phyloP scores from a whole-genome alignment of 805 yeast genomes.

The Yarrowia sp. region DNA sequence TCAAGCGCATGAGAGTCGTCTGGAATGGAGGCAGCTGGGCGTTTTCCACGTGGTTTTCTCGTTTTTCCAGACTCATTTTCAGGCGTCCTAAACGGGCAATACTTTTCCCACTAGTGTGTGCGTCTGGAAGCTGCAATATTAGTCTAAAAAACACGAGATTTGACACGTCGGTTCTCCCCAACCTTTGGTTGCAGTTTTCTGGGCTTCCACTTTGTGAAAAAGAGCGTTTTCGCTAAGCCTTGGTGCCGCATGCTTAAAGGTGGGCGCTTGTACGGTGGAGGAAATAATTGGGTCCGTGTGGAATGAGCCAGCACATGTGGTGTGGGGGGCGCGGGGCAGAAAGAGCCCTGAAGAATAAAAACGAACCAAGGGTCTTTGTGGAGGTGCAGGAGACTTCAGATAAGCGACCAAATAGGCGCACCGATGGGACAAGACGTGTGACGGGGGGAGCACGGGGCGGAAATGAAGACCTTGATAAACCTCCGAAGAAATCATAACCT shows the following conservation, averaged over 20 bases:
- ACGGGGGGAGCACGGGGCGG: no score
- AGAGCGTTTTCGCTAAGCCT: neutral
- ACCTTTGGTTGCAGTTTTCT: neutral
- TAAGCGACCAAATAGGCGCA: neutral
- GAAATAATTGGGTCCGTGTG: neutral
- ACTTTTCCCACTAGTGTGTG: neutral
- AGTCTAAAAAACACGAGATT: neutral
- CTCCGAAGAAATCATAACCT: constrained; percentile 16
- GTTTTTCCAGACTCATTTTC: neutral
- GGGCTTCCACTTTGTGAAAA: neutral
- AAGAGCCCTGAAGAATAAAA: neutral
- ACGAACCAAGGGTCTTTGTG: no score
- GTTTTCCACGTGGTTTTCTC: neutral
- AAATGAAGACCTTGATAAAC: neutral
- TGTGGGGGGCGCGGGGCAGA: no score
- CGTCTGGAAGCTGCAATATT: neutral
- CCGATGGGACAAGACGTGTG: no score
- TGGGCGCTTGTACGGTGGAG: constrained; percentile 2
- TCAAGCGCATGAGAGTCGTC: neutral
- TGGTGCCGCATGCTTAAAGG: constrained; percentile 15
- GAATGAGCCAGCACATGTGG: neutral
- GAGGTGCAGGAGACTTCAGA: neutral
- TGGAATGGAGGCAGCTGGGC: neutral
- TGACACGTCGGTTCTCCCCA: neutral
- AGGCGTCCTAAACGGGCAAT: neutral